phyloP scores from a whole-genome alignment of 176 grass and related monocot species.

The Triticum monococcum region DNA sequence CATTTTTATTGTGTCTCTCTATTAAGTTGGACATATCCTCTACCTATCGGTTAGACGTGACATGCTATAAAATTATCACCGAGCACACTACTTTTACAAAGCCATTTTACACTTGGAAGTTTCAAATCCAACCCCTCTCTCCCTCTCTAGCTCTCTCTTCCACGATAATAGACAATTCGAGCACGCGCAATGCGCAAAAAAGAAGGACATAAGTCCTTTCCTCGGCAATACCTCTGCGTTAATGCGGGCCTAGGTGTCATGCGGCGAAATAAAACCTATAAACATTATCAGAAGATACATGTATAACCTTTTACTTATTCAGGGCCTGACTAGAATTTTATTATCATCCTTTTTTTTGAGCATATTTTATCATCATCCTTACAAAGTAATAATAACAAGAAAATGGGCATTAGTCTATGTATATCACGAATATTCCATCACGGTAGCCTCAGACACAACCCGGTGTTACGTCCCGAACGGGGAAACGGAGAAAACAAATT shows the following conservation, averaged over 20 bases:
- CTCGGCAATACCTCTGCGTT: neutral
- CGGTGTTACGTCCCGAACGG: conserved; percentile 5
- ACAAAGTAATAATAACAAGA: too few species aligned
- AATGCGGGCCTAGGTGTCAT: neutral
- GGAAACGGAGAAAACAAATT: conserved; percentile 17
- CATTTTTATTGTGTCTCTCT: too few species aligned
- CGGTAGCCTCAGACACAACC: neutral
- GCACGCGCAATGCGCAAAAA: neutral
- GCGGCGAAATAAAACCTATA: neutral
- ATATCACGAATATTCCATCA: neutral
- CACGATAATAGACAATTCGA: too few species aligned
- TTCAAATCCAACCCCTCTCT: neutral
- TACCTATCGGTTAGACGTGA: neutral
- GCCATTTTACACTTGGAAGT: neutral
- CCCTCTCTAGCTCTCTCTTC: rapidly evolving
- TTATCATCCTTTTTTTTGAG: neutral
- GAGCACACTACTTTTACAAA: neutral
- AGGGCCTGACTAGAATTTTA: too few species aligned
- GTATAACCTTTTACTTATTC: neutral
- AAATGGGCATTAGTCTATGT: neutral
- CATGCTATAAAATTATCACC: neutral
- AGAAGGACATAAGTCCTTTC: neutral
- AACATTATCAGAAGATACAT: neutral
- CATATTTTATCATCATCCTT: neutral
- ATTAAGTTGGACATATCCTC: neutral